Base-by-base conservation (phyloP, 2,329 filamentous ascomycete species). In the Decorospora gaudefroyi region DNA sequence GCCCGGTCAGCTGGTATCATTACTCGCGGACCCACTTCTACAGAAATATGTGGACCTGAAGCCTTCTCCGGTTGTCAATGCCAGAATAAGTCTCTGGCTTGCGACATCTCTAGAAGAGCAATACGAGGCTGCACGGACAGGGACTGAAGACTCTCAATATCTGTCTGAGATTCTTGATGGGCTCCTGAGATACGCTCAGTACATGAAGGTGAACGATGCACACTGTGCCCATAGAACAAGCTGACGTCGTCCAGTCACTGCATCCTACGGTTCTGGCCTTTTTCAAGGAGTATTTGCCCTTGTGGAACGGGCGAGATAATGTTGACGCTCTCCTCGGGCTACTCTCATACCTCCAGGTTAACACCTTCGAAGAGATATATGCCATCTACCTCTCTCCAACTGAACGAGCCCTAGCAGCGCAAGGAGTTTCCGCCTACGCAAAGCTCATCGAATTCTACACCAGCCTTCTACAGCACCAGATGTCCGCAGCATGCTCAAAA, bases 1-100 rank as follows among this genome's bases (percentile, higher is more conserved):
- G 27, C 90, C 90, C 0, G 90, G 87, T 51, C 90, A 95, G 68
- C 76, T 95, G 2, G 83, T 90, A 27, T 87, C 90, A 4, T 83
- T 88, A 3, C 74, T 95, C 10, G 81, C 80, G 2, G 87, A 95
- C 61, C 86, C 86, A 3, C 74, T 95, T 19, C 78, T 92, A 1
- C 88, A 92, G 65, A 93, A 92, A 62, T 80, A 76, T 40, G 75
- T 92, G 16, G 72, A 89, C 22, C 72, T 87, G n/a, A 67, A 49
- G 6, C 61, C 68, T 9, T 65, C 67, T 2, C 55, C 59, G 7
- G 59, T 61, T 3, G 46, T 53, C 9, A 50, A 53, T 29, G 46
- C 52, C 12, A 53, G 72, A 16, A 62, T 74, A 16, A 51, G 68
- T 10, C 48, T 69, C n/a, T 73, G 71, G 70, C 64, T 74, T 10